Conservation (phyloP, 2,329 filamentous ascomycete genomes). For the Botrytis galanthina region DNA sequence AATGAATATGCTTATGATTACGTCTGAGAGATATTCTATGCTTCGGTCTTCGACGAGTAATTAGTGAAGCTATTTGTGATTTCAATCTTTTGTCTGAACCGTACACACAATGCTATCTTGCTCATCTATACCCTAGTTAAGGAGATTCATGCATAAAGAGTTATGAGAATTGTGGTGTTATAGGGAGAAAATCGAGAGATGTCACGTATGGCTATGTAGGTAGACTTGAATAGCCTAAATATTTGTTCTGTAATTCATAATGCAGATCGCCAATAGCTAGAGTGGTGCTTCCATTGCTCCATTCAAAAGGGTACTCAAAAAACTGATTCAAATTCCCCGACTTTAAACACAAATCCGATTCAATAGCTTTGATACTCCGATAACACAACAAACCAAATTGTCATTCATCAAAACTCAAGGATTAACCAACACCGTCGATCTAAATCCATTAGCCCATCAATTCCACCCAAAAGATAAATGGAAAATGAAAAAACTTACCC, state of each 20-base stretch:
- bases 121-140: background rate
- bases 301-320: background rate
- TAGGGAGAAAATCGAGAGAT: background rate
- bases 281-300: no score
- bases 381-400: background rate
- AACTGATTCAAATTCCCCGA: background rate
- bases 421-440: conserved; percentile 12
- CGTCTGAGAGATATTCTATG: background rate
- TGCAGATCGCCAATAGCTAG: no score
- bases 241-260: no score
- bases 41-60: background rate
- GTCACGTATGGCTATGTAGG: no score
- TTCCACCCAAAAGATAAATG: background rate
- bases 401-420: background rate
- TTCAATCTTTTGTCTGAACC: background rate
- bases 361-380: background rate
- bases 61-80: background rate
- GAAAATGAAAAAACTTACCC: conserved; percentile 27
- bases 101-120: background rate
- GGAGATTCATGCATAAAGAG: background rate
- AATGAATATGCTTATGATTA: background rate
- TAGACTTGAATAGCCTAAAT: background rate
- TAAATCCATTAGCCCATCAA: background rate
- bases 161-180: background rate
- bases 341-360: background rate